phyloP scores from a whole-genome alignment of 768 basidiomycete genomes.

The Mycena vitilis region DNA sequence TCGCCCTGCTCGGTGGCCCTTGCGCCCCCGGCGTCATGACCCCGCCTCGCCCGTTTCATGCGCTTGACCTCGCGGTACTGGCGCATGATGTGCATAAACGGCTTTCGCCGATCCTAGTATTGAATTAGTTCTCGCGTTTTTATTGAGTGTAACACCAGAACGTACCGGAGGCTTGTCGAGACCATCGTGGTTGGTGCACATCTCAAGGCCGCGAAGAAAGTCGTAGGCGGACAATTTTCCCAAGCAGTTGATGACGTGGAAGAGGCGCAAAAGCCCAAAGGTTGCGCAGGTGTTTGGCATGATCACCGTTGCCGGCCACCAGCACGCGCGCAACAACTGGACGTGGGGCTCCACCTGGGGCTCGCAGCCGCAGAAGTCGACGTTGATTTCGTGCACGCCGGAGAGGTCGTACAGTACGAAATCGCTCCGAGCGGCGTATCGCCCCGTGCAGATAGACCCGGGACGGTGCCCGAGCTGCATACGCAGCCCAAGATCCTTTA shows the following conservation, averaged over 20 bases:
- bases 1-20: slow-evolving; percentile 7
- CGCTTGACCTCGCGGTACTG: slow-evolving; percentile 29
- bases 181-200: slow-evolving; percentile 6
- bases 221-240: slow-evolving; percentile 30
- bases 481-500: slow-evolving; percentile 17
- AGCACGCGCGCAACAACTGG: slow-evolving; percentile 23
- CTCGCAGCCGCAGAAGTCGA: slow-evolving; percentile 29
- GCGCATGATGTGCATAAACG: slow-evolving; percentile 22
- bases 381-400: slow-evolving; percentile 21
- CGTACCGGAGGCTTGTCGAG: slow-evolving; percentile 10
- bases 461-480: slow-evolving; percentile 29
- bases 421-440: neutral
- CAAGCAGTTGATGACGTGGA: slow-evolving; percentile 25
- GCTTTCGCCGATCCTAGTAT: slow-evolving; percentile 21
- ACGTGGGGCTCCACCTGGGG: neutral
- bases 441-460: neutral
- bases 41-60: slow-evolving; percentile 16
- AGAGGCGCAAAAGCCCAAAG: slow-evolving; percentile 10
- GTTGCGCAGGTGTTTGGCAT: slow-evolving; percentile 25
- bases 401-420: slow-evolving; percentile 21
- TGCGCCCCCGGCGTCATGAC: slow-evolving; percentile 23
- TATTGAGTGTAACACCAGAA: too few relatives aligned
- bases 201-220: slow-evolving; percentile 16
- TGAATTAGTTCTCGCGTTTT: too few relatives aligned
- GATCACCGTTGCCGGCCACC: slow-evolving; percentile 27